These are phyloP conservation scores for Thelephora aurantiotincta DNA, from an alignment of 768 basidiomycete species.

Conservation along the genomic window DNA sequence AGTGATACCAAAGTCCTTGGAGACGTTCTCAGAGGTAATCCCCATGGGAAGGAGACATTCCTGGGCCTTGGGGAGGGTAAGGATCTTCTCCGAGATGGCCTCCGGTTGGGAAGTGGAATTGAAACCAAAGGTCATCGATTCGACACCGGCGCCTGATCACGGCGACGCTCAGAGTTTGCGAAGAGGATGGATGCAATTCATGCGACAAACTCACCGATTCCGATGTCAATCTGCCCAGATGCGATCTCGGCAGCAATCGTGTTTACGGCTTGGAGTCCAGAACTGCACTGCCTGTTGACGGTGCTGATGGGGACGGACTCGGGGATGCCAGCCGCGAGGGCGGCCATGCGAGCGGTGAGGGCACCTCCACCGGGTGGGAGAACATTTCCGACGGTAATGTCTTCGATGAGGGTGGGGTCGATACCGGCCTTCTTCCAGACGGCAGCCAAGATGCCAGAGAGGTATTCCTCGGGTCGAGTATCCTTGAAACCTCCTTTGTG, in stretches of 20 bases:
- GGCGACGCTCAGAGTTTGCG: background rate
- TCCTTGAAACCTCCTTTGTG: slow-evolving; percentile 88
- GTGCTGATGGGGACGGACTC: slow-evolving; percentile 62
- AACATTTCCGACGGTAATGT: slow-evolving; percentile 79
- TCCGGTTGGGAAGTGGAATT: slow-evolving; percentile 43
- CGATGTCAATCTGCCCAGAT: slow-evolving; percentile 75
- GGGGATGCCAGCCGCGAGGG: slow-evolving; percentile 77
- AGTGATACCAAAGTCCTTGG: slow-evolving; percentile 57
- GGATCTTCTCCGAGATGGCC: slow-evolving; percentile 49
- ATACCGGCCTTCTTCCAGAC: slow-evolving; percentile 54
- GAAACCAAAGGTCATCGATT: slow-evolving; percentile 76
- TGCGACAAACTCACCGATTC: slow-evolving; percentile 46
- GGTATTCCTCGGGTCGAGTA: slow-evolving; percentile 69
- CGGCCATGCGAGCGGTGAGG: slow-evolving; percentile 71
- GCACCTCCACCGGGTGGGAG: slow-evolving; percentile 82
- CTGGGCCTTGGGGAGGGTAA: slow-evolving; percentile 50
- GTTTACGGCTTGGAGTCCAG: slow-evolving; percentile 70
- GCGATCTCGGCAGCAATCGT: slow-evolving; percentile 73
- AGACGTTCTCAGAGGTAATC: slow-evolving; percentile 90
- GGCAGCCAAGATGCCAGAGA: slow-evolving; percentile 63
- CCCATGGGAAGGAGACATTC: slow-evolving; percentile 87
- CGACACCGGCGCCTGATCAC: slow-evolving; percentile 62
- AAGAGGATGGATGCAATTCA: background rate
- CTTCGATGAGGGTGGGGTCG: slow-evolving; percentile 73
- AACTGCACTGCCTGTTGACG: slow-evolving; percentile 85